Evolutionary conservation across 169 alveolate genomes (phyloP), one percentile per base, ranked within the genome.

Genomic region (Plasmodium reichenowi): DNA sequence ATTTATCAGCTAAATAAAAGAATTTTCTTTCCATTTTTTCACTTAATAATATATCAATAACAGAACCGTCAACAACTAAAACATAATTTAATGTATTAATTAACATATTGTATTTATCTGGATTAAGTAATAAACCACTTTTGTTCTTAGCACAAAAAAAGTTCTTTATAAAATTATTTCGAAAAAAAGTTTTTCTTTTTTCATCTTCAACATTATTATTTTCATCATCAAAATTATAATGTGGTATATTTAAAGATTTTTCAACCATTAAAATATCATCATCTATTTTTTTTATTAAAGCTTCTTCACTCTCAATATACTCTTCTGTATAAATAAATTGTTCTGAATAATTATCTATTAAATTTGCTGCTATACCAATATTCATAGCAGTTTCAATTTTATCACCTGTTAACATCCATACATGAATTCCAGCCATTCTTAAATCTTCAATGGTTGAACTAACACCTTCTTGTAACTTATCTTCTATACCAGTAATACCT

Each of bases 401-500:
- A 94, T 98, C 99, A 43, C 99, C 99, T 6, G 99, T 98, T 29
- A 98, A 95, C 99, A 98, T 98, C 99, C 99, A 98, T 2, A 98
- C 96, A 88, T 98, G 98, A 47, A 98, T 97, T 15, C 99, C 99
- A 1, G 99, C 99, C 52, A 93, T 85, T 75, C 97, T 92, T 74
- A 98, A 93, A 72, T 96, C 97, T 68, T 96, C 96, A 52, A 98
- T 96, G 3, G 99, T 95, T 92, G 98, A 99, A 10, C 99, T 99
- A 17, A 98, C 99, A 24, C 97, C 96, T 38, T 98, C 99, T 93
- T 98, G 98, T 72, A 98, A 94, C 90, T 97, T 97, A 93, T 98
- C 99, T 89, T 98, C 99, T 2, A 98, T 96, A 0, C 99, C 99
- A 3, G 99, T 97, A 20, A 97, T 96, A 13, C 99, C 99, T 78